Conservation (phyloP, 2,329 filamentous ascomycete genomes). For the Elsinoe perseae region DNA sequence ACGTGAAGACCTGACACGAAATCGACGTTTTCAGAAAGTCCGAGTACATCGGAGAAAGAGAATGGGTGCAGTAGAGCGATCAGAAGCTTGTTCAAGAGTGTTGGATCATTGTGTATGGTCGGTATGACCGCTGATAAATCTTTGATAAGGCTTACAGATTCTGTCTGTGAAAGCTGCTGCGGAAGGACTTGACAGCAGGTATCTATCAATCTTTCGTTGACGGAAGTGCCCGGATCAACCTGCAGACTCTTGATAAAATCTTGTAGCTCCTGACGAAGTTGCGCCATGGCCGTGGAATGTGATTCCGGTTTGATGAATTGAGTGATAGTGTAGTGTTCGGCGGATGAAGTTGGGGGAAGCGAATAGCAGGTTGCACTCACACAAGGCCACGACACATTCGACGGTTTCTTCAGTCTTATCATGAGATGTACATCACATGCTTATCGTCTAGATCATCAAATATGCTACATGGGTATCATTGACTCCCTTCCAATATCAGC, state of each 20-base stretch:
- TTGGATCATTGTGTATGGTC: constrained; percentile 50
- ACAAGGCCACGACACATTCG: background rate
- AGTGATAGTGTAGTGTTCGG: background rate
- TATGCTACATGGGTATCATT: constrained; percentile 14
- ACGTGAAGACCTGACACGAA: constrained; percentile 49
- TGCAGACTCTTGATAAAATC: constrained; percentile 40
- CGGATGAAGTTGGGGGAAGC: background rate
- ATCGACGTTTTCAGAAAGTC: constrained; percentile 43
- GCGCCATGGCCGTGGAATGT: background rate
- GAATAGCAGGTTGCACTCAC: background rate
- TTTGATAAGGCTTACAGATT: constrained; percentile 31
- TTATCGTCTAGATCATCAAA: constrained; percentile 7
- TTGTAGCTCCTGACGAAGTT: constrained; percentile 25
- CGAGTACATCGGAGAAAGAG: constrained; percentile 43
- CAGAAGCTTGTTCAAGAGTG: constrained; percentile 47
- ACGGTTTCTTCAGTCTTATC: background rate
- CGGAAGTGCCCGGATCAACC: constrained; percentile 36
- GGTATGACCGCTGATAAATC: constrained; percentile 46
- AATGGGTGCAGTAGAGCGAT: constrained; percentile 43
- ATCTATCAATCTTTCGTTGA: constrained; percentile 45
- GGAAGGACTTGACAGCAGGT: constrained; percentile 42
- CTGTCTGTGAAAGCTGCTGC: constrained; percentile 29
- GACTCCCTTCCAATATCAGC: constrained; percentile 50
- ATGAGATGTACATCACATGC: constrained; percentile 6
- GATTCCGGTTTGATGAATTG: background rate